phyloP scores from a whole-genome alignment of 2,329 filamentous ascomycete species.

The Xylaria sp. region DNA sequence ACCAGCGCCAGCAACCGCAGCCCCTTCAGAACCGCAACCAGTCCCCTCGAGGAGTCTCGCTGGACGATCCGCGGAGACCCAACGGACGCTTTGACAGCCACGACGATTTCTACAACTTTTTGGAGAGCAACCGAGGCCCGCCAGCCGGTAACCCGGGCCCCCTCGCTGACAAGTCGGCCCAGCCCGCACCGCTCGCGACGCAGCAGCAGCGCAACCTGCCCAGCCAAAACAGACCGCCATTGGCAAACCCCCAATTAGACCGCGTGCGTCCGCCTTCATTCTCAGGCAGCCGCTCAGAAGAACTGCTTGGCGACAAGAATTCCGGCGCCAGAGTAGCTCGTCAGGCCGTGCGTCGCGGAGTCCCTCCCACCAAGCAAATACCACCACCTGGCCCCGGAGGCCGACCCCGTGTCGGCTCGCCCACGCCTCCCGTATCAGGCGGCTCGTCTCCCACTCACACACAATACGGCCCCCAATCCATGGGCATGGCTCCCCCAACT shows the following conservation, averaged over 20 bases:
- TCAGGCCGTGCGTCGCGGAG: conserved; percentile 26
- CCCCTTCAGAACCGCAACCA: conserved; percentile 10
- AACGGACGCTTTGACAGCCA: conserved; percentile 28
- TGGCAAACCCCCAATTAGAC: conserved; percentile 27
- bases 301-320: conserved; percentile 28
- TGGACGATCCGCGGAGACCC: conserved; percentile 20
- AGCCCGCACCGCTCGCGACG: conserved; percentile 17
- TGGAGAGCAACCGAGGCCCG: conserved; percentile 29
- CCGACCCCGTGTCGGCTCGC: conserved; percentile 25
- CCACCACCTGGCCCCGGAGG: conserved; percentile 8
- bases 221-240: conserved; percentile 28
- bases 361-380: conserved; percentile 14
- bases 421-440: conserved; percentile 22
- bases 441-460: conserved; percentile 22
- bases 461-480: conserved; percentile 10
- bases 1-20: conserved; percentile 17
- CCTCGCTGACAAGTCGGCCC: conserved; percentile 5
- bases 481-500: not conserved
- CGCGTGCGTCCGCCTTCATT: conserved; percentile 30
- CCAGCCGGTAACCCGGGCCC: conserved; percentile 1
- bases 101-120: conserved; percentile 32
- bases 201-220: conserved; percentile 15
- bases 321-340: conserved; percentile 23
- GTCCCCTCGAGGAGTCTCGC: conserved; percentile 16
- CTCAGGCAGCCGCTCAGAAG: conserved; percentile 31